phyloP scores from a whole-genome alignment of 140 eudicot genomes.

The Anethum foeniculum region DNA sequence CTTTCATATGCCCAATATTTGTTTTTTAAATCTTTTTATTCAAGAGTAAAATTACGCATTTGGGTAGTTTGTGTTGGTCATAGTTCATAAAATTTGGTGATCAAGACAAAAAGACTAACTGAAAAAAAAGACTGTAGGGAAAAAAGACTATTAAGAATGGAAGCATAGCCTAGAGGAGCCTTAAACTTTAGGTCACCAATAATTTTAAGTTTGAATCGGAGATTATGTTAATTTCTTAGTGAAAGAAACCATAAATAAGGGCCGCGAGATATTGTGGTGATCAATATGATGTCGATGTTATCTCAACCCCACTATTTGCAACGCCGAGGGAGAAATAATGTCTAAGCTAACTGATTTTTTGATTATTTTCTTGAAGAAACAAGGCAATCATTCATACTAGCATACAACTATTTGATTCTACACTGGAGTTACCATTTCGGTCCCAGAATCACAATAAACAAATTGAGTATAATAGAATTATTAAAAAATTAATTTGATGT shows the following conservation, averaged over 20 bases:
- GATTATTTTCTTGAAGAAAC: conserved; percentile 40
- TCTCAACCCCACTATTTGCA: conserved; percentile 56
- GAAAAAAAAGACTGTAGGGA: too few species aligned
- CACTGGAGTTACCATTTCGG: conserved; percentile 34
- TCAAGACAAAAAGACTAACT: too few species aligned
- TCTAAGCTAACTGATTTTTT: conserved; percentile 49
- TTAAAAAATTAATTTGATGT: background rate
- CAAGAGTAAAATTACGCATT: too few species aligned
- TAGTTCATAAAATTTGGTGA: background rate
- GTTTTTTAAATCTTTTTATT: background rate
- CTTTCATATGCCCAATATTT: background rate
- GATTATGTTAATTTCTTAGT: conserved; percentile 46
- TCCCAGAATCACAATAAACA: conserved; percentile 24
- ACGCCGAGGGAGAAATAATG: conserved; percentile 44
- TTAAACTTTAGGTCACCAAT: conserved; percentile 45
- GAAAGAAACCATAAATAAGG: conserved; percentile 62
- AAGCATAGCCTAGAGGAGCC: conserved; percentile 54
- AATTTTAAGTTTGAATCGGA: conserved; percentile 48
- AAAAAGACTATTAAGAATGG: background rate
- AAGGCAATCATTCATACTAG: conserved; percentile 39
- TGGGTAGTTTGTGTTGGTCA: too few species aligned
- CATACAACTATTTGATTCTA: too few species aligned
- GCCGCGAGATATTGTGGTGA: conserved; percentile 18
- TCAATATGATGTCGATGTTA: conserved; percentile 43
- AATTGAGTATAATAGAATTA: background rate